A percentile compares a stretch with the other conserved stretches of the same genome.
These are phyloP conservation scores for Filosporella fistucella DNA, from an alignment of 495 filamentous ascomycete genomes.

Conservation along the genomic window DNA sequence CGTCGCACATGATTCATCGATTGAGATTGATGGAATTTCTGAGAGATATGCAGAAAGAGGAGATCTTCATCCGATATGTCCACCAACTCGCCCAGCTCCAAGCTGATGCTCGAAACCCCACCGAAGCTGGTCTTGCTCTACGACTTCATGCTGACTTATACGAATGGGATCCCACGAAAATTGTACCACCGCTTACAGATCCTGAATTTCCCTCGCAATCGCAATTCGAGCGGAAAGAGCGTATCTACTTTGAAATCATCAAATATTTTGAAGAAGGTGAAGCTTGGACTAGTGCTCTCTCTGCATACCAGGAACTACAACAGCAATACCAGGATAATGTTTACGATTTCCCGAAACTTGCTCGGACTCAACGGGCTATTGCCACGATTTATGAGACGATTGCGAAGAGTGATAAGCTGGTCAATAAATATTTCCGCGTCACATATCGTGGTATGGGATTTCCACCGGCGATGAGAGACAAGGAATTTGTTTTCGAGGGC, in stretches of 20 bases:
- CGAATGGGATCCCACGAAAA: slow-evolving; percentile 74
- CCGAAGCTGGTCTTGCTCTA: slow-evolving; percentile 88
- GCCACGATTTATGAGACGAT: slow-evolving; percentile 90
- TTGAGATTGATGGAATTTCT: slow-evolving; percentile 94
- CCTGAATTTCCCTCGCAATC: slow-evolving; percentile 79
- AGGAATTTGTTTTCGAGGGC: slow-evolving; percentile 90
- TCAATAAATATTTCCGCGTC: slow-evolving; percentile 88
- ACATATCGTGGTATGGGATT: slow-evolving; percentile 91
- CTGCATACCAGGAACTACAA: slow-evolving; percentile 86
- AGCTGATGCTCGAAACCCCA: slow-evolving; percentile 67
- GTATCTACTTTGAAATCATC: slow-evolving; percentile 90
- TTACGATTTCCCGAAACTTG: slow-evolving; percentile 90
- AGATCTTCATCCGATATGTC: slow-evolving; percentile 95
- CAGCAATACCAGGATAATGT: slow-evolving; percentile 81
- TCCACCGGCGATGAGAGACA: slow-evolving; percentile 72
- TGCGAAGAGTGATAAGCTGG: slow-evolving; percentile 68
- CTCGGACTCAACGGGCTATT: slow-evolving; percentile 83
- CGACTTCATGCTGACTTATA: slow-evolving; percentile 91
- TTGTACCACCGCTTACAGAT: slow-evolving; percentile 63
- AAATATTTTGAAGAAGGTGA: slow-evolving; percentile 89
- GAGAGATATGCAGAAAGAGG: slow-evolving; percentile 93
- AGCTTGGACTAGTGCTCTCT: slow-evolving; percentile 88
- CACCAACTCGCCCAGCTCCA: slow-evolving; percentile 87
- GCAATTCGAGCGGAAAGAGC: slow-evolving; percentile 89
- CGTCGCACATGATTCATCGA: slow-evolving; percentile 76